Conservation (phyloP, 2,329 filamentous ascomycete species). For the Aphanocladium album region DNA sequence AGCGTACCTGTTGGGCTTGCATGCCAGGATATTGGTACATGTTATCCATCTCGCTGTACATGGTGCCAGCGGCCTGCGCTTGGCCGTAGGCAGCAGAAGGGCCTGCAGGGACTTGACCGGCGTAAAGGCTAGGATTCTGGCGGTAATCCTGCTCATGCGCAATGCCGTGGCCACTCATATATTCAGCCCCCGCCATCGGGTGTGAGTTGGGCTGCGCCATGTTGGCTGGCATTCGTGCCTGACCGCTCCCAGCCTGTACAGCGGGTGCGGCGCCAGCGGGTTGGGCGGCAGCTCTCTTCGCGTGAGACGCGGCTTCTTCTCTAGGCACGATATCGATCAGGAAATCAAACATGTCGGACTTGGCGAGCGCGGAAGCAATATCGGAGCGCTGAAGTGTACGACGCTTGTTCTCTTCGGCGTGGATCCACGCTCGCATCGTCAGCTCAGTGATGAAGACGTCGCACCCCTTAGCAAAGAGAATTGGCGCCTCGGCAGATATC, state of each 20-base stretch:
- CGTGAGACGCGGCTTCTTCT: constrained; percentile 82
- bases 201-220: constrained; percentile 51
- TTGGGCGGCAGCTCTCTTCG: constrained; percentile 65
- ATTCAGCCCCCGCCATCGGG: constrained; percentile 56
- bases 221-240: constrained; percentile 44
- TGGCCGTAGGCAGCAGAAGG: constrained; percentile 70
- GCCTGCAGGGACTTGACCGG: constrained; percentile 70
- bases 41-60: constrained; percentile 75
- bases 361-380: constrained; percentile 90
- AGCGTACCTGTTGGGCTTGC: constrained; percentile 72
- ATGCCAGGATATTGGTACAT: constrained; percentile 84
- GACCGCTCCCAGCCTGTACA: constrained; percentile 45
- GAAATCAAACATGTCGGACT: constrained; percentile 99
- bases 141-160: constrained; percentile 73
- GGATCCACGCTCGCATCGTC: constrained; percentile 99
- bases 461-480: constrained; percentile 96
- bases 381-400: constrained; percentile 92
- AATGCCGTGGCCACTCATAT: constrained; percentile 60
- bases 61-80: constrained; percentile 58
- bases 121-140: constrained; percentile 74
- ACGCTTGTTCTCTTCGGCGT: constrained; percentile 97
- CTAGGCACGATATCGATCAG: constrained; percentile 97
- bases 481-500: constrained; percentile 97
- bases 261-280: constrained; percentile 32
- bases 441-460: constrained; percentile 99